Evolutionary conservation across 2,329 filamentous ascomycete species (phyloP).

Genomic region (Botrytis hyacinthi): DNA sequence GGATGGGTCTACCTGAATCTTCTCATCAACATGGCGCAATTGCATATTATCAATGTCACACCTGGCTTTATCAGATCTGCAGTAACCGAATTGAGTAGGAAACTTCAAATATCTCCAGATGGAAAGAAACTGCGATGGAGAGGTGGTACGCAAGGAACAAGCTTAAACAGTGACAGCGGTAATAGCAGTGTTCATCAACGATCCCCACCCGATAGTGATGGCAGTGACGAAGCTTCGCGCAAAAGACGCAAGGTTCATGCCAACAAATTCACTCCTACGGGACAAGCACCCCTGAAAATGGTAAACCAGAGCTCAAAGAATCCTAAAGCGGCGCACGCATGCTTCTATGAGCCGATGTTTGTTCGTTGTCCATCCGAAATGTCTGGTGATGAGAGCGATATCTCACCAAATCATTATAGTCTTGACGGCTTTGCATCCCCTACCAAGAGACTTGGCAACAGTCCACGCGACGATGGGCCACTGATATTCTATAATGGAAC

Average conservation of each 20-base stretch:
- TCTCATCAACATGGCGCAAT: conserved; percentile 75
- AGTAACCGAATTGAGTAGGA: conserved; percentile 66
- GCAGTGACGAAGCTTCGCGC: conserved; percentile 24
- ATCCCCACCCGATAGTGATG: conserved; percentile 36
- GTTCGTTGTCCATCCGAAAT: conserved; percentile 48
- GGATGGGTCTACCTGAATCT: conserved; percentile 84
- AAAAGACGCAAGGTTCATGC: conserved; percentile 33
- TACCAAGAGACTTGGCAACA: conserved; percentile 30
- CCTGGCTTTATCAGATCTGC: conserved; percentile 73
- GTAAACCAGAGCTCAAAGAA: conserved; percentile 1
- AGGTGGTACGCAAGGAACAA: conserved; percentile 64
- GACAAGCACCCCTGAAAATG: not conserved
- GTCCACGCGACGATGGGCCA: conserved; percentile 60
- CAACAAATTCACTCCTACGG: conserved; percentile 22
- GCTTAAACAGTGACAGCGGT: conserved; percentile 62
- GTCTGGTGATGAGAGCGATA: conserved; percentile 16
- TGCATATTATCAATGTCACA: conserved; percentile 83
- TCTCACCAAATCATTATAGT: not conserved
- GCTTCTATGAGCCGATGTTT: conserved; percentile 66
- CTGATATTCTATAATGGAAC: conserved; percentile 83
- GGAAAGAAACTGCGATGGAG: conserved; percentile 79
- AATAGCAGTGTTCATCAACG: conserved; percentile 49
- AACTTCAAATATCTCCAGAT: conserved; percentile 74
- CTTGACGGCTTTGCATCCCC: not conserved
- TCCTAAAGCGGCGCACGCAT: conserved; percentile 47